Evolutionary conservation across 306 rosid species (phyloP).

Genomic region (Dicorynia guianensis): DNA sequence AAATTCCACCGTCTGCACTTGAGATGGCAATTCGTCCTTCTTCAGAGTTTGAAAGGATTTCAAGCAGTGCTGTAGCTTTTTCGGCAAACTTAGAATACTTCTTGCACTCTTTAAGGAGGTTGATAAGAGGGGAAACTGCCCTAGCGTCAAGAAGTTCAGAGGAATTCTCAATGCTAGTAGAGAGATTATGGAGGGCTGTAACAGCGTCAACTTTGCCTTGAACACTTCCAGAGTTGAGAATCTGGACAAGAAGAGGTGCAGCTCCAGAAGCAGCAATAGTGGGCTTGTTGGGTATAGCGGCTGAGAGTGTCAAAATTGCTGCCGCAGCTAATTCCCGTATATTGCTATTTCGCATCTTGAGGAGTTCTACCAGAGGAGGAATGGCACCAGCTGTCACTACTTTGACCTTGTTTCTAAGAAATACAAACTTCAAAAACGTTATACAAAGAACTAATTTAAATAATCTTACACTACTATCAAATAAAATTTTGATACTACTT

Average conservation of each 20-base stretch:
- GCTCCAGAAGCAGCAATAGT: conserved; percentile 81
- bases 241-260: conserved; percentile 82
- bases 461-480: conserved; percentile 1
- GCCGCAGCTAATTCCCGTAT: conserved; percentile 85
- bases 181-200: conserved; percentile 80
- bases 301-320: conserved; percentile 83
- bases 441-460: conserved; percentile 36
- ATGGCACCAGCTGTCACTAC: conserved; percentile 81
- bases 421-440: conserved; percentile 47
- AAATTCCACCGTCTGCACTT: conserved; percentile 69
- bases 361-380: conserved; percentile 83
- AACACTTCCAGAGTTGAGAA: conserved; percentile 80
- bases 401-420: conserved; percentile 80
- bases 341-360: conserved; percentile 65
- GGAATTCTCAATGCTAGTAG: conserved; percentile 60
- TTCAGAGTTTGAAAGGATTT: conserved; percentile 72
- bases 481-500: conserved; percentile 6
- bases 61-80: conserved; percentile 78
- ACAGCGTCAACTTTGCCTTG: conserved; percentile 92
- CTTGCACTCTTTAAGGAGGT: conserved; percentile 89
- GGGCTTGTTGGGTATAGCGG: conserved; percentile 79
- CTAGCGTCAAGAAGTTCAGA: conserved; percentile 66
- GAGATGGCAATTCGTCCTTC: conserved; percentile 77
- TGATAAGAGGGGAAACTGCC: conserved; percentile 79
- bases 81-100: conserved; percentile 88